Percentiles rank a stretch among this genome's conserved stretches.
Evolutionary conservation across 1,139 yeast species (phyloP).

Genomic region (Ashbya aceris): DNA sequence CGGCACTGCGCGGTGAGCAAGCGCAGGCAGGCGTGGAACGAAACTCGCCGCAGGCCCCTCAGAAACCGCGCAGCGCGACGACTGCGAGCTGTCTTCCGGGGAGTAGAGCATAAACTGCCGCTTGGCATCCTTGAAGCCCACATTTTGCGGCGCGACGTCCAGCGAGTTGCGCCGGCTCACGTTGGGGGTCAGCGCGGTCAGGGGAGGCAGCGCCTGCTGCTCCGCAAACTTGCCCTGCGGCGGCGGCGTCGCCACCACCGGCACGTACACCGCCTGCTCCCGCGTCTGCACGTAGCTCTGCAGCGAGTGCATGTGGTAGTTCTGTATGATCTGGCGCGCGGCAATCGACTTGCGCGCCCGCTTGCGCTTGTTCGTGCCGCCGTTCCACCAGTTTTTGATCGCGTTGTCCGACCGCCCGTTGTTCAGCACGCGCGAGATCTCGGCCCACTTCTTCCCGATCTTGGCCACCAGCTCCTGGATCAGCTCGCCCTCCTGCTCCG

Average conservation of each 20-base stretch:
- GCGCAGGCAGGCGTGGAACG: background rate
- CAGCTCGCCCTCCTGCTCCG: slow-evolving; percentile 72
- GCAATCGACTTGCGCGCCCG: slow-evolving; percentile 4
- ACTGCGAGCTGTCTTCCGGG: background rate
- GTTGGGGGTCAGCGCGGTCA: slow-evolving; percentile 1
- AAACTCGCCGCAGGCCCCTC: background rate
- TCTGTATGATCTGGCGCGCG: background rate
- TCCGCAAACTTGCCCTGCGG: slow-evolving; percentile 1
- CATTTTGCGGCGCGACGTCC: background rate
- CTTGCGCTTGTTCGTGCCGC: slow-evolving; percentile 70
- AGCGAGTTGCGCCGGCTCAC: slow-evolving; percentile 1
- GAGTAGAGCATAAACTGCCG: background rate
- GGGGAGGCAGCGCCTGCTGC: slow-evolving; percentile 1
- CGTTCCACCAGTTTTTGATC: slow-evolving; percentile 95
- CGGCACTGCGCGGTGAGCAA: background rate
- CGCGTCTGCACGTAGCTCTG: slow-evolving; percentile 3
- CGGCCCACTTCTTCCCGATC: slow-evolving; percentile 92
- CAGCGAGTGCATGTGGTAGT: slow-evolving; percentile 1
- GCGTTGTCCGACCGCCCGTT: slow-evolving; percentile 87
- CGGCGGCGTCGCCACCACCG: slow-evolving; percentile 1
- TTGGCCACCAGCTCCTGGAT: slow-evolving; percentile 72
- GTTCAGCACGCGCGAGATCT: slow-evolving; percentile 68
- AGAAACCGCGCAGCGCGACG: background rate
- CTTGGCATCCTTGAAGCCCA: background rate
- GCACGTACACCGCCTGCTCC: background rate